Evolutionary conservation across 2,329 filamentous ascomycete species (phyloP).

Genomic region (Penicillium digitatum): DNA sequence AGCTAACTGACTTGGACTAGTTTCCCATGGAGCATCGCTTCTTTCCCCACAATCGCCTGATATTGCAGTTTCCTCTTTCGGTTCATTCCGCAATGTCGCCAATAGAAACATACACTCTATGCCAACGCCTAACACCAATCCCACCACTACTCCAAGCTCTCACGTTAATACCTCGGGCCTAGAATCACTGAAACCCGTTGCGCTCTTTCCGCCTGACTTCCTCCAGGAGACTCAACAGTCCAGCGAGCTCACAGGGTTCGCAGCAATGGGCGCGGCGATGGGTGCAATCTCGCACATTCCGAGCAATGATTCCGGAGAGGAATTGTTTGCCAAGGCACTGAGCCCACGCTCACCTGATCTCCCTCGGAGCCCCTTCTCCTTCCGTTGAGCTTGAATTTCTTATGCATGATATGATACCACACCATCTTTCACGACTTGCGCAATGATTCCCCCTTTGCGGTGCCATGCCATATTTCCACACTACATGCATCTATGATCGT

Average conservation of each 20-base stretch:
- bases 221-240: conserved; percentile 36
- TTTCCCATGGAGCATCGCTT: conserved; percentile 18
- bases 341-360: conserved; percentile 84
- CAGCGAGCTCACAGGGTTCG: conserved; percentile 21
- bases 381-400: conserved; percentile 34
- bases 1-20: no score
- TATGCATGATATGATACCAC: conserved; percentile 4
- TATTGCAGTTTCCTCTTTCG: conserved; percentile 60
- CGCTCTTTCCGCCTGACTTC: conserved; percentile 34
- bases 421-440: conserved; percentile 13
- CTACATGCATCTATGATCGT: conserved; percentile 6
- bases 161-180: conserved; percentile 7
- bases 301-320: conserved; percentile 63
- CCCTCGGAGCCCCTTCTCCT: conserved; percentile 74
- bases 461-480: conserved; percentile 13
- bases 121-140: conserved; percentile 20
- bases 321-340: conserved; percentile 80
- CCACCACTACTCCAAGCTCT: conserved; percentile 25
- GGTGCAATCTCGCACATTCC: conserved; percentile 32
- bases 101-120: conserved; percentile 12
- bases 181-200: conserved; percentile 31
- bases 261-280: conserved; percentile 24
- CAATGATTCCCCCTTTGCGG: conserved; percentile 28
- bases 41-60: conserved; percentile 62
- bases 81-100: conserved; percentile 52